These are phyloP conservation scores for Elsinoe necatrix DNA, from an alignment of 2,329 filamentous ascomycete species.

Conservation along the genomic window DNA sequence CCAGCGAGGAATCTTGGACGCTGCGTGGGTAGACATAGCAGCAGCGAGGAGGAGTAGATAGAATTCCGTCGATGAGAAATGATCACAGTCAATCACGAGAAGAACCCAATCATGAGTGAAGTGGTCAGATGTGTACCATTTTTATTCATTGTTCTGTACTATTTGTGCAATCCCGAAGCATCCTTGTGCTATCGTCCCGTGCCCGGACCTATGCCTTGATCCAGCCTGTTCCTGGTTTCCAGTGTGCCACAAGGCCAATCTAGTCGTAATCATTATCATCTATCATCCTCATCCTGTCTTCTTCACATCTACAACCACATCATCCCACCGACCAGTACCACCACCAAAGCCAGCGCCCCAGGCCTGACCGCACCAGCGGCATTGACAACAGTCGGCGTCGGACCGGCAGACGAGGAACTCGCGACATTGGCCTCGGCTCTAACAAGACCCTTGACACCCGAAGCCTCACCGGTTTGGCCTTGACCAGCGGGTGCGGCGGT, in stretches of 20 bases:
- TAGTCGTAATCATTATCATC: slow-evolving; percentile 4
- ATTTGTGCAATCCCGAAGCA: too few species aligned
- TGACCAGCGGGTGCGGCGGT: neutral
- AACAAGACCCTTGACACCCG: neutral
- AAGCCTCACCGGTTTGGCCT: neutral
- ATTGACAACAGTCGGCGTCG: neutral
- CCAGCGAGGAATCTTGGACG: too few species aligned
- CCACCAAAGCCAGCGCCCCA: neutral
- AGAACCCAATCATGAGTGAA: too few species aligned
- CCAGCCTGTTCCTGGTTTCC: neutral
- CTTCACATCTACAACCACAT: neutral
- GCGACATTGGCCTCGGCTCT: neutral
- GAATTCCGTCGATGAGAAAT: neutral
- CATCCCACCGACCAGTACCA: neutral
- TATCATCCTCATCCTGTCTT: neutral
- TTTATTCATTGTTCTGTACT: too few species aligned
- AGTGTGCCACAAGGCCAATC: neutral
- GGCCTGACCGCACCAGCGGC: neutral
- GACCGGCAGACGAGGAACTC: neutral
- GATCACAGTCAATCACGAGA: too few species aligned
- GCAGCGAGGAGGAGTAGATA: neutral
- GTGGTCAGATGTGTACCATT: too few species aligned
- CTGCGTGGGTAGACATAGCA: neutral
- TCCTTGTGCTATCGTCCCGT: neutral
- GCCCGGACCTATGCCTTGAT: neutral